Evolutionary conservation across 2,329 filamentous ascomycete genomes (phyloP).

Genomic region (Epichloe gansuensis): DNA sequence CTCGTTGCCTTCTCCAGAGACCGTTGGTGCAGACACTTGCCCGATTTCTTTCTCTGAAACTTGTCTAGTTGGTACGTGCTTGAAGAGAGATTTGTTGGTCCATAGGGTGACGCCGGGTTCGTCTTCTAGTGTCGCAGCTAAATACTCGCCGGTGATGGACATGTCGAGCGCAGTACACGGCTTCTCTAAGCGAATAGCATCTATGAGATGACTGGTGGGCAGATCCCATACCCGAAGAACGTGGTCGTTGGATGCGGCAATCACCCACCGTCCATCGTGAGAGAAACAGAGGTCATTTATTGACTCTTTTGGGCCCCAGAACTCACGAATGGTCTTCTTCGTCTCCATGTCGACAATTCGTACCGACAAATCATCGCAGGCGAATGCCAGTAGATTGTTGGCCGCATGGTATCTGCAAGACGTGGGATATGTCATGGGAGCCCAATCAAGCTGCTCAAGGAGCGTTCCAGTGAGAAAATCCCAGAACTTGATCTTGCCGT

Average conservation of each 20-base stretch:
- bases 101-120: slow-evolving; percentile 85
- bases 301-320: slow-evolving; percentile 64
- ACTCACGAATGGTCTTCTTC: slow-evolving; percentile 79
- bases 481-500: slow-evolving; percentile 97
- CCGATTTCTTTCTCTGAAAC: slow-evolving; percentile 66
- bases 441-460: slow-evolving; percentile 71
- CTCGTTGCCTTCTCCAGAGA: slow-evolving; percentile 69
- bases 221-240: slow-evolving; percentile 86
- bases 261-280: slow-evolving; percentile 83
- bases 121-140: slow-evolving; percentile 77
- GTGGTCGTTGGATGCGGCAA: slow-evolving; percentile 72
- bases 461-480: slow-evolving; percentile 77
- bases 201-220: slow-evolving; percentile 87
- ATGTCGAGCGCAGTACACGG: slow-evolving; percentile 78
- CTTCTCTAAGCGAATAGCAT: slow-evolving; percentile 69
- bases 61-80: slow-evolving; percentile 72
- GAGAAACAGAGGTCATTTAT: slow-evolving; percentile 84
- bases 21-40: slow-evolving; percentile 54
- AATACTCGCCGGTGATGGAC: slow-evolving; percentile 79
- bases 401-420: slow-evolving; percentile 68
- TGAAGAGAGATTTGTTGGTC: slow-evolving; percentile 89
- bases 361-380: slow-evolving; percentile 79
- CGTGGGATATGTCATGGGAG: slow-evolving; percentile 58
- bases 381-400: slow-evolving; percentile 76
- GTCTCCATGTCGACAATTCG: slow-evolving; percentile 85